phyloP scores from a whole-genome alignment of 2,329 filamentous ascomycete genomes.

The Volutella citrinella region DNA sequence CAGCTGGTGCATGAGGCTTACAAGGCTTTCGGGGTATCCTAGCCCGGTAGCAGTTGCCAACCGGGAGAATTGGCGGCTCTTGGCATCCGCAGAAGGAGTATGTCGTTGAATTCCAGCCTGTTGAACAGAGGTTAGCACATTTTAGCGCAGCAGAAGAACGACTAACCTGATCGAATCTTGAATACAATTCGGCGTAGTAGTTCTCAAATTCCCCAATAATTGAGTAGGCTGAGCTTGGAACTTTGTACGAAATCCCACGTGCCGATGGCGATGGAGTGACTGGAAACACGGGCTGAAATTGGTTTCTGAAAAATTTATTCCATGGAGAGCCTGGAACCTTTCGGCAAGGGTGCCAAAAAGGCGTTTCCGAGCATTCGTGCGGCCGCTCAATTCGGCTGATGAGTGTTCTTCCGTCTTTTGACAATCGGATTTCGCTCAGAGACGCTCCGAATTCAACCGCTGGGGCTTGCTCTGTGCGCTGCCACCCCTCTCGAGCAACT shows the following conservation, averaged over 20 bases:
- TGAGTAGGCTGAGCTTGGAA: constrained; percentile 10
- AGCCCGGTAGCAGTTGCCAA: constrained; percentile 7
- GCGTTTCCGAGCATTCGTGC: constrained; percentile 9
- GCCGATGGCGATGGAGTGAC: neutral
- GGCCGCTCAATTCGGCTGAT: constrained; percentile 11
- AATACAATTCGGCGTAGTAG: constrained; percentile 7
- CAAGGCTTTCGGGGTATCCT: too few relatives aligned
- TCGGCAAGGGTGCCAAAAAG: constrained; percentile 18
- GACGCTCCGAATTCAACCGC: constrained; percentile 20
- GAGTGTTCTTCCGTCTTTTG: constrained; percentile 13
- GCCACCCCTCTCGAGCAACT: constrained; percentile 9
- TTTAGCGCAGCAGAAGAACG: neutral
- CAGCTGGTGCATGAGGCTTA: too few relatives aligned
- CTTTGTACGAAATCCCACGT: constrained; percentile 2
- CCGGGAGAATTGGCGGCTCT: constrained; percentile 3
- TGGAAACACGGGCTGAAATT: constrained; percentile 7
- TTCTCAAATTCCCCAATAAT: constrained; percentile 2
- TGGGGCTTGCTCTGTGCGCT: constrained; percentile 3
- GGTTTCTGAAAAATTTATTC: constrained; percentile 23
- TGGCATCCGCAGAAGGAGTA: neutral
- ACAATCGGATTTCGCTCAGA: constrained; percentile 16
- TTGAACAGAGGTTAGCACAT: constrained; percentile 1
- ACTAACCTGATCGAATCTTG: constrained; percentile 8
- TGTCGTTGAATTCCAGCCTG: neutral
- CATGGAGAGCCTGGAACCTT: constrained; percentile 19